Evolutionary conservation across 2,329 filamentous ascomycete species (phyloP).

Genomic region (Fusarium oxysporum): DNA sequence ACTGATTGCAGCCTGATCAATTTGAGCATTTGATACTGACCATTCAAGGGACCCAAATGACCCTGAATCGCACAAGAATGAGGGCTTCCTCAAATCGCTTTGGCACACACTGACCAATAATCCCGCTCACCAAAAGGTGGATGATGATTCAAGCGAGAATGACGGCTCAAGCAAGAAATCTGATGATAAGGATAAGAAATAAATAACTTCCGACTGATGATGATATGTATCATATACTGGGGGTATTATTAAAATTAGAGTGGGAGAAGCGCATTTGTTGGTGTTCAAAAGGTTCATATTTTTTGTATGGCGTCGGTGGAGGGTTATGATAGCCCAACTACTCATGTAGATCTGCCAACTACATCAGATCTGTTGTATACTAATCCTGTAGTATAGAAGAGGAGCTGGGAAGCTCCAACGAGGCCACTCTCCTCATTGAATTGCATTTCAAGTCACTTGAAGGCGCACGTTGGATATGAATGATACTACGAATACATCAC

Average conservation of each 20-base stretch:
- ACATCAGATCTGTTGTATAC: slow-evolving; percentile 48
- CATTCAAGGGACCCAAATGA: slow-evolving; percentile 41
- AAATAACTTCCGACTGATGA: slow-evolving; percentile 51
- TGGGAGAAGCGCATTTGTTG: slow-evolving; percentile 50
- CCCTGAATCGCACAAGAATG: slow-evolving; percentile 74
- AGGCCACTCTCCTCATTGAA: slow-evolving; percentile 53
- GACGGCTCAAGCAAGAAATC: slow-evolving; percentile 41
- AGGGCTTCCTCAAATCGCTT: slow-evolving; percentile 91
- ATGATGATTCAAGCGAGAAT: slow-evolving; percentile 35
- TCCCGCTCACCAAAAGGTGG: slow-evolving; percentile 61
- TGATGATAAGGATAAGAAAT: slow-evolving; percentile 50
- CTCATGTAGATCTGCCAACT: slow-evolving; percentile 44
- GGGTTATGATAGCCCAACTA: slow-evolving; percentile 39
- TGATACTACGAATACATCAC: slow-evolving; percentile 19
- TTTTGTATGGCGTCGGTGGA: slow-evolving; percentile 48
- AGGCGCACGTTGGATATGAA: neutral
- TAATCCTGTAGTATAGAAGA: slow-evolving; percentile 49
- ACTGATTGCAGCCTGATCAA: neutral
- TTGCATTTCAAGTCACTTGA: slow-evolving; percentile 29
- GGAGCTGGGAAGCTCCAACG: slow-evolving; percentile 43
- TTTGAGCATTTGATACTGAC: slow-evolving; percentile 9
- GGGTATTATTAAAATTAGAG: slow-evolving; percentile 41
- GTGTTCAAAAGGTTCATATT: slow-evolving; percentile 54
- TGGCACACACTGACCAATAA: slow-evolving; percentile 95
- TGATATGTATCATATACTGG: slow-evolving; percentile 40